Evolutionary conservation across 2,329 filamentous ascomycete species (phyloP), one percentile per base, ranked within the genome.

Genomic region (Fusarium pseudograminearum): DNA sequence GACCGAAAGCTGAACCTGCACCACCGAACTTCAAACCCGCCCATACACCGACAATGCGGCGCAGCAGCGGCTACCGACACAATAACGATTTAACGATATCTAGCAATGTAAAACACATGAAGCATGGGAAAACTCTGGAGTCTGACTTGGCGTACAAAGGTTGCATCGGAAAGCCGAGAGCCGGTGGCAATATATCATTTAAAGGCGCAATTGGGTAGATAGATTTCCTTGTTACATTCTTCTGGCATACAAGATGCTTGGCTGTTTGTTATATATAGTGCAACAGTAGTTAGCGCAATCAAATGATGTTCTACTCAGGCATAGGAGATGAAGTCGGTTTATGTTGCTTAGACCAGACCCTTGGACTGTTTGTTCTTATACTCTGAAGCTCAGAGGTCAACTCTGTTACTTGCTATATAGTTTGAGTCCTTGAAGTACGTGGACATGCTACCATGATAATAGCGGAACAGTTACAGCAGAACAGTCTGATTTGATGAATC

Each of bases 21-120:
- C 26, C 15, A 14, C 22, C 14, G 15, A 18, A 44, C 42, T 45
- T n/a, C 11, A 28, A 45, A 45, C 16, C 12, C 9, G 14, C 14
- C 9, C 4, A 16, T 18, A 24, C 36, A 15, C n/a, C 12, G 22
- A 15, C 6, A 26, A 28, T 48, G 16, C 28, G 31, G 7, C 26
- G 20, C 33, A 55, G 36, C 42, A 60, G 51, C 50, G 8, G 57
- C 55, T 34, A 53, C 44, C 52, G 18, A 42, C 41, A 56, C 58
- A 24, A 69, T 62, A 31, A 71, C 36, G 68, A 69, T 51, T 69
- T 51, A 48, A 65, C 56, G 68, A 69, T 24, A 66, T 11, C 44
- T 18, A 26, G 38, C 14, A 36, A 26, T 26, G 67, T 48, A 36
- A 48, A 38, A 47, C 34, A 67, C 42, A 42, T 0, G 24, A 60